phyloP scores from a whole-genome alignment of 75 land plant genomes.

The Cupressus sempervirens region DNA sequence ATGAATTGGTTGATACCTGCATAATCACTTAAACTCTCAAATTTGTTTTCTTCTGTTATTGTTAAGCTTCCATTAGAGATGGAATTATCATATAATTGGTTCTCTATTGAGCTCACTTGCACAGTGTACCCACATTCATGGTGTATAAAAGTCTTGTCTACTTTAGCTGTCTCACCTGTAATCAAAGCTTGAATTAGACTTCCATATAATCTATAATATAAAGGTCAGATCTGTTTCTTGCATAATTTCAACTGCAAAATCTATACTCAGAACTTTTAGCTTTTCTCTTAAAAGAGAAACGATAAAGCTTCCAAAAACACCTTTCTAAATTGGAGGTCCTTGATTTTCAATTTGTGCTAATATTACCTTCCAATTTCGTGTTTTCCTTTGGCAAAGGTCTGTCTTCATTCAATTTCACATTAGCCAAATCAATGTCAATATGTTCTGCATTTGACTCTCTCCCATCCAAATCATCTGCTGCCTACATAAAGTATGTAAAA shows the following conservation, averaged over 20 bases:
- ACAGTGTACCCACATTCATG: neutral
- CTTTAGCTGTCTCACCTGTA: neutral
- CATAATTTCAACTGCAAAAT: neutral
- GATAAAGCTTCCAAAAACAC: neutral
- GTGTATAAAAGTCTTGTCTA: neutral
- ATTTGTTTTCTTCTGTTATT: neutral
- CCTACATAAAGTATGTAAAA: neutral
- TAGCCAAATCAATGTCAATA: neutral
- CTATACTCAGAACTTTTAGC: neutral
- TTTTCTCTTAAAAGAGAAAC: neutral
- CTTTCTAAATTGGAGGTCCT: neutral
- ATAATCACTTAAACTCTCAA: neutral
- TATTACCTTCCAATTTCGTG: neutral
- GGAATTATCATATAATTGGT: neutral
- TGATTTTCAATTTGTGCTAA: neutral
- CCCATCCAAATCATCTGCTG: neutral
- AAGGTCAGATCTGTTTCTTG: neutral
- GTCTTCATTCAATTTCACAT: neutral
- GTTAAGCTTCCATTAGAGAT: neutral
- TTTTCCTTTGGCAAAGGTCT: neutral
- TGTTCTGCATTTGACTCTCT: neutral
- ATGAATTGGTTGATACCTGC: neutral
- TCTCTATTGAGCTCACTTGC: neutral
- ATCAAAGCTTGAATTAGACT: neutral
- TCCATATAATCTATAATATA: neutral